phyloP scores from a whole-genome alignment of 2,329 filamentous ascomycete species.

The Geosmithia morbida region DNA sequence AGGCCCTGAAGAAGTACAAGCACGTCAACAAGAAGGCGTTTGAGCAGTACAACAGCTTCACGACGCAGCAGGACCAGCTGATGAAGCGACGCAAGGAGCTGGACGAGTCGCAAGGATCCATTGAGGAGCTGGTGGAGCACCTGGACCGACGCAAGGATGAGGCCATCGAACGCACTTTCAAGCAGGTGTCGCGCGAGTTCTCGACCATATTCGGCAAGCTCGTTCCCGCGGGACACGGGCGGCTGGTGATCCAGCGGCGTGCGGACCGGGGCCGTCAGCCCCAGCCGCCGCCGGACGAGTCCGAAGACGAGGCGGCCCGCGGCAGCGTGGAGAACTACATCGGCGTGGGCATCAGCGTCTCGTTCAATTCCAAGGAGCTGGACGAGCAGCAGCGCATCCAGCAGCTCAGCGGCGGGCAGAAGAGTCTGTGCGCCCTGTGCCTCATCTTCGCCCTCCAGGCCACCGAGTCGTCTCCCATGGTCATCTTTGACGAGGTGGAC shows the following conservation, averaged over 20 bases:
- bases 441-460: conserved; percentile 98
- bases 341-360: conserved; percentile 91
- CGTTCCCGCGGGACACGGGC: conserved; percentile 82
- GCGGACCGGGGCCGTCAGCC: conserved; percentile 53
- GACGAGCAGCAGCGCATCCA: conserved; percentile 98
- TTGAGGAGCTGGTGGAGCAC: conserved; percentile 82
- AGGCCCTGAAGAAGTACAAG: conserved; percentile 88
- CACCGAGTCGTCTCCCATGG: conserved; percentile 94
- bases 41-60: conserved; percentile 97
- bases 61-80: conserved; percentile 75
- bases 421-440: conserved; percentile 93
- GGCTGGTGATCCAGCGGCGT: conserved; percentile 83
- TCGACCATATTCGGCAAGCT: conserved; percentile 86
- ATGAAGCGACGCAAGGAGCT: conserved; percentile 76
- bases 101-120: conserved; percentile 71
- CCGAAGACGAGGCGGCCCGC: conserved; percentile 43
- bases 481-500: conserved; percentile 98
- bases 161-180: conserved; percentile 95
- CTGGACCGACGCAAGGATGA: conserved; percentile 94
- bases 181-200: conserved; percentile 91
- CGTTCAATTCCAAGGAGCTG: conserved; percentile 90
- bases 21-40: conserved; percentile 99
- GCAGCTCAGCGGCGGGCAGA: conserved; percentile 92
- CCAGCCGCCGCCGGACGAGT: conserved; percentile 33
- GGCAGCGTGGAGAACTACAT: conserved; percentile 82